phyloP scores from a whole-genome alignment of 345 rosid species.

The Eutrema yunnanense region DNA sequence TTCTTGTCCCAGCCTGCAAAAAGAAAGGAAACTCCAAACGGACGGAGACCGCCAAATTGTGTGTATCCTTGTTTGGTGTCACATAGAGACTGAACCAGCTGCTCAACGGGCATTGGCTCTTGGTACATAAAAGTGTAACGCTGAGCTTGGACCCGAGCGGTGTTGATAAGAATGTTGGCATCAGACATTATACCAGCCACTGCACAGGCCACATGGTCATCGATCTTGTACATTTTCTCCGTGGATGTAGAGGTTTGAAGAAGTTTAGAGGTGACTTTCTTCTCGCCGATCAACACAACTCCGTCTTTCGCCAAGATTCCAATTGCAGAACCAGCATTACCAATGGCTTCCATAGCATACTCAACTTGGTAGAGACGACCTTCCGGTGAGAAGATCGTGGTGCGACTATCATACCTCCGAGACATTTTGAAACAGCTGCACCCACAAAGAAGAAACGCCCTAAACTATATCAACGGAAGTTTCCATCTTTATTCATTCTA shows the following conservation, averaged over 20 bases:
- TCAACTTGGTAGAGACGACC: conserved; percentile 97
- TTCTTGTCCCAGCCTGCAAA: conserved; percentile 93
- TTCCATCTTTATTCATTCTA: neutral
- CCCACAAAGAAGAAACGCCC: neutral
- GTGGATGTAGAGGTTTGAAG: conserved; percentile 81
- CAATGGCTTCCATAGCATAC: conserved; percentile 97
- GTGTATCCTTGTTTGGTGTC: conserved; percentile 96
- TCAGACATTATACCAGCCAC: conserved; percentile 97
- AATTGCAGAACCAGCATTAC: conserved; percentile 86
- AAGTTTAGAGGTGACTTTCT: conserved; percentile 92
- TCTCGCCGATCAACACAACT: conserved; percentile 82
- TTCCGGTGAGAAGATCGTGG: conserved; percentile 95
- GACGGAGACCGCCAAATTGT: conserved; percentile 88
- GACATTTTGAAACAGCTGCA: conserved; percentile 45
- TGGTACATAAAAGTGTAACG: conserved; percentile 83
- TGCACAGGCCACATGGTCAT: conserved; percentile 85
- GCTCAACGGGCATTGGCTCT: conserved; percentile 89
- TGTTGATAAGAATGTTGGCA: conserved; percentile 87
- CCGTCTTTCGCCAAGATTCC: conserved; percentile 85
- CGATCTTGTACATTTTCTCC: conserved; percentile 96
- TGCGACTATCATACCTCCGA: conserved; percentile 95
- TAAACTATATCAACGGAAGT: neutral
- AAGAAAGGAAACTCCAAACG: conserved; percentile 79
- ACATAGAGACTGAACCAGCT: conserved; percentile 82
- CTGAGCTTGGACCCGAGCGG: conserved; percentile 84